These are phyloP conservation scores for Xylariaceae sp. DNA, from an alignment of 2,329 filamentous ascomycete species.

Conservation along the genomic window DNA sequence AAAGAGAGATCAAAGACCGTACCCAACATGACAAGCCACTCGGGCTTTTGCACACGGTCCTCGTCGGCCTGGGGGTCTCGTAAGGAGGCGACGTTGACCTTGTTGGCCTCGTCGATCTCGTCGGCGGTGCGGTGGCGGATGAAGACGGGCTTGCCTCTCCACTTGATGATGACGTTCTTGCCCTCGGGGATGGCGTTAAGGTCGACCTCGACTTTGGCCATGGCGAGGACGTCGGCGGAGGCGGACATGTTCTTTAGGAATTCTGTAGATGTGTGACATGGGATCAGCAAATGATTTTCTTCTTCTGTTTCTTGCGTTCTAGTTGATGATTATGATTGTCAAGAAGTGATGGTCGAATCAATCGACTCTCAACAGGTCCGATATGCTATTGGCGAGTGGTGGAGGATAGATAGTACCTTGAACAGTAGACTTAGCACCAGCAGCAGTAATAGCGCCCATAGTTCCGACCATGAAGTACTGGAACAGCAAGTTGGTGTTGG, in stretches of 20 bases:
- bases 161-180: constrained; percentile 99
- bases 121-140: constrained; percentile 92
- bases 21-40: constrained; percentile 99
- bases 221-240: constrained; percentile 95
- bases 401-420: constrained; percentile 66
- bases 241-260: constrained; percentile 99
- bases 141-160: constrained; percentile 99
- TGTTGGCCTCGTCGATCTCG: constrained; percentile 94
- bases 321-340: too few relatives aligned
- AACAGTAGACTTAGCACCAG: constrained; percentile 95
- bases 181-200: constrained; percentile 90
- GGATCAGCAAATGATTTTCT: background rate
- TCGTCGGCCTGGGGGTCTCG: constrained; percentile 88
- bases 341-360: too few relatives aligned
- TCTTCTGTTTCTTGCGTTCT: too few relatives aligned
- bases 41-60: constrained; percentile 94
- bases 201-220: constrained; percentile 99
- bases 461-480: constrained; percentile 98
- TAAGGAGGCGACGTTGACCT: constrained; percentile 74
- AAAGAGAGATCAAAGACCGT: constrained; percentile 31
- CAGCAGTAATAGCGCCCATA: constrained; percentile 85
- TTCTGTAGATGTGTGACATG: constrained; percentile 53
- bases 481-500: constrained; percentile 79
- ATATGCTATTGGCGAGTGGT: background rate
- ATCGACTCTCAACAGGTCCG: too few relatives aligned